Percentiles rank a stretch among this genome's conserved stretches.
Evolutionary conservation across 106 monocot species (phyloP).

Genomic region (Cymbidium sinense): DNA sequence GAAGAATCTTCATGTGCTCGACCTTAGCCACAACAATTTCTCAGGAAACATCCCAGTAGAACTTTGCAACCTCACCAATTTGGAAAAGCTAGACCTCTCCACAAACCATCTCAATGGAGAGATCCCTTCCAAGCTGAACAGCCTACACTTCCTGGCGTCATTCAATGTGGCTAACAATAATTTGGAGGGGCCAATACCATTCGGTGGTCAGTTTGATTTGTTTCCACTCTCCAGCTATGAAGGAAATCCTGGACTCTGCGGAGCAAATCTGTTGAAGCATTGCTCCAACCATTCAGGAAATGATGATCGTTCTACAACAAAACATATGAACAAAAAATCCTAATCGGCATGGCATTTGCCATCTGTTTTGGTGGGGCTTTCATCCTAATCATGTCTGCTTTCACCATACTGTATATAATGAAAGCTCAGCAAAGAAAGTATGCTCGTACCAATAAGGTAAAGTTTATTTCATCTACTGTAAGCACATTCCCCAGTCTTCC

Average conservation of each 20-base stretch:
- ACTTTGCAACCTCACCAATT: slow-evolving; percentile 10
- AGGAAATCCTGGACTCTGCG: slow-evolving; percentile 6
- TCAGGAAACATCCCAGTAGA: slow-evolving; percentile 8
- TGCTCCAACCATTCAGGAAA: slow-evolving; percentile 8
- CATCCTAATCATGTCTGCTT: background rate
- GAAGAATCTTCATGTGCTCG: slow-evolving; percentile 6
- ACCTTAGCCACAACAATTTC: slow-evolving; percentile 5
- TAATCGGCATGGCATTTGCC: background rate
- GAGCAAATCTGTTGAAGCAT: background rate
- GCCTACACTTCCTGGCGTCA: slow-evolving; percentile 5
- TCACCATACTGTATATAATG: slow-evolving; percentile 1
- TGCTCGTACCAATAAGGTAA: background rate
- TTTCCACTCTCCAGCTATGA: slow-evolving; percentile 7
- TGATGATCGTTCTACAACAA: background rate
- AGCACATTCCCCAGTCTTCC: slow-evolving; percentile 1
- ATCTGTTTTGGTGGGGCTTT: slow-evolving; percentile 9
- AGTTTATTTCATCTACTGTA: background rate
- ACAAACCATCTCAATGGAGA: slow-evolving; percentile 5
- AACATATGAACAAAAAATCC: slow-evolving; percentile 4
- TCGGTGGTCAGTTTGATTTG: slow-evolving; percentile 6
- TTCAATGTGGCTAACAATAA: slow-evolving; percentile 5
- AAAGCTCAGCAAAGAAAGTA: background rate
- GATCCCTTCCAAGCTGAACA: slow-evolving; percentile 10
- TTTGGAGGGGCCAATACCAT: slow-evolving; percentile 4
- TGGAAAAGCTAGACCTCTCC: background rate